Base-by-base conservation (phyloP, 1,284 basidiomycete species). In the Hymenochaete sp. region DNA sequence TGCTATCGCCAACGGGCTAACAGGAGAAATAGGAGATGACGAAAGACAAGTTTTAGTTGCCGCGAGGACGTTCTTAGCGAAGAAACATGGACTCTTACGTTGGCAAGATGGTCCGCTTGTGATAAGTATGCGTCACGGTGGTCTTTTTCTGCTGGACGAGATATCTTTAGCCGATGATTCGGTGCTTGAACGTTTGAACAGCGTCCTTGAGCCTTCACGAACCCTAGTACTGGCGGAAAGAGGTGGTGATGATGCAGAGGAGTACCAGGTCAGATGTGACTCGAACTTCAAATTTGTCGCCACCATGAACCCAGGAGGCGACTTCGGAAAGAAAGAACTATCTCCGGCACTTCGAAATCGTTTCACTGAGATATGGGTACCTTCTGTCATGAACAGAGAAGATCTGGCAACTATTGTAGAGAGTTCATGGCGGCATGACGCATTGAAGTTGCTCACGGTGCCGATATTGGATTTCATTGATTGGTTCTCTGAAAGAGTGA, bases 321-420 rank as follows among this genome's bases (percentile, higher is more conserved):
- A 99, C 61, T 98, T 96, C 57, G 96, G 96, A 31, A 99, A 99
- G 70, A 98, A 98, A 62, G 96, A 99, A 61, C 72, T 99, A 3
- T 98, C 93, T 0, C 95, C 95, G 22, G 96, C 96, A 0, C 71
- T 99, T 37, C 79, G 96, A 21, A 99, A 99, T 66, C 82, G 96
- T 11, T 99, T 99, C 66, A 99, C 96, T 8, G 96, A 99, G 61
- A 96, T 99, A 35, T 99, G 93, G 93, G 96, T 99, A 0, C 95
- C 96, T 2, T 71, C 84, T 10, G 77, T 98, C 31, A 80, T 90
- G 48, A 73, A 82, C 50, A 72, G 81, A 22, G 61, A 61, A 4
- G 96, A 98, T 60, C 66, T 96, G 19, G 68, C 79, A 46, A 73
- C 87, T 56, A 97, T 99, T 55, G 72, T 98, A 42, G 65, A 72